Evolutionary conservation across 2,329 filamentous ascomycete species (phyloP).

Genomic region (Rhynchosporium secalis): DNA sequence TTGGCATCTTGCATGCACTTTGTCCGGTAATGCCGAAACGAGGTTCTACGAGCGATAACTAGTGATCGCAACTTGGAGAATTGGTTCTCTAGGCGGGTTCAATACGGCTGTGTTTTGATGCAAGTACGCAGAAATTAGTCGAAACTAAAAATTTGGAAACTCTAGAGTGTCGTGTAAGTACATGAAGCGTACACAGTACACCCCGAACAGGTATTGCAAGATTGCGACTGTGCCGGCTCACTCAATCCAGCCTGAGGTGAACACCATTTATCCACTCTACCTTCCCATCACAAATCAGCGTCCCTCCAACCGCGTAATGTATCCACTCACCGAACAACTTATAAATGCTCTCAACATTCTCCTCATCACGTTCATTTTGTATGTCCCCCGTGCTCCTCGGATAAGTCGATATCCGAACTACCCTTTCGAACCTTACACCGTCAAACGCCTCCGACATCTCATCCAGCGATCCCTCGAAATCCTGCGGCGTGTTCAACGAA

Average conservation of each 20-base stretch:
- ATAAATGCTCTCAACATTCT: background rate
- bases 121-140: too few relatives aligned
- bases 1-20: too few relatives aligned
- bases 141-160: too few relatives aligned
- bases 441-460: slow-evolving; percentile 12
- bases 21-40: too few relatives aligned
- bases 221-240: too few relatives aligned
- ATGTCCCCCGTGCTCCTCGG: background rate
- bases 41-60: too few relatives aligned
- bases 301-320: slow-evolving; percentile 26
- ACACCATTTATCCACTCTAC: slow-evolving; percentile 18
- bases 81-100: too few relatives aligned
- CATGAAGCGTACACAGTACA: too few relatives aligned
- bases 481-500: background rate
- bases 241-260: background rate
- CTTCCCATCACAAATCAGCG: slow-evolving; percentile 18
- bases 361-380: background rate
- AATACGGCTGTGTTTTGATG: too few relatives aligned
- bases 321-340: slow-evolving; percentile 10
- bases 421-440: slow-evolving; percentile 19
- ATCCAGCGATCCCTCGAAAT: slow-evolving; percentile 16
- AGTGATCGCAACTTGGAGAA: too few relatives aligned
- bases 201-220: too few relatives aligned
- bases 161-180: too few relatives aligned
- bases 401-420: slow-evolving; percentile 18